Percentiles rank a stretch among this genome's conserved stretches.
Conservation (phyloP, 129 eudicot species). For the Centrapalus pauciflorus region DNA sequence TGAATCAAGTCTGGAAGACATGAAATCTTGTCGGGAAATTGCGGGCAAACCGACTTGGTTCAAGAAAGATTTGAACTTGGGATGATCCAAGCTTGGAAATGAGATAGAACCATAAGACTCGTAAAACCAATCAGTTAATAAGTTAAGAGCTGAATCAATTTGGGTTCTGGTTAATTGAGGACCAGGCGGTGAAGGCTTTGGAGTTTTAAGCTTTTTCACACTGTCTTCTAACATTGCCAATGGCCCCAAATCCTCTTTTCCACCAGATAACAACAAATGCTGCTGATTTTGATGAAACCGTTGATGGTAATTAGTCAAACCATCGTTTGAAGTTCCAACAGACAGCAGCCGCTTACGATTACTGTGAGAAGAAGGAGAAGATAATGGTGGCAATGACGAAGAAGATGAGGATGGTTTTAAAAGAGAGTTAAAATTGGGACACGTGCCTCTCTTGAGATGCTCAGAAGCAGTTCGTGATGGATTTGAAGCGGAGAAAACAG, state of each 20-base stretch:
- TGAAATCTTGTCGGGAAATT: constrained; percentile 37
- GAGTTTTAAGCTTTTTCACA: constrained; percentile 73
- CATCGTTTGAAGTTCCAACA: constrained; percentile 14
- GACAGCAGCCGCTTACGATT: constrained; percentile 29
- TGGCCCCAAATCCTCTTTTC: constrained; percentile 74
- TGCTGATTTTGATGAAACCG: constrained; percentile 2
- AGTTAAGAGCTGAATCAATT: constrained; percentile 45
- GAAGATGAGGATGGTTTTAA: constrained; percentile 40
- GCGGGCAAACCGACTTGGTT: constrained; percentile 68
- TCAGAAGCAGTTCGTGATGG: constrained; percentile 83
- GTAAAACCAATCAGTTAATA: constrained; percentile 71
- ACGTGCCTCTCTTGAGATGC: constrained; percentile 69
- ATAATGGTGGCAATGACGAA: constrained; percentile 40
- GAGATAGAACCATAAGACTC: constrained; percentile 77
- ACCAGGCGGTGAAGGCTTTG: constrained; percentile 51
- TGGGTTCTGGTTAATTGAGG: constrained; percentile 50
- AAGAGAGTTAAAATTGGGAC: constrained; percentile 57
- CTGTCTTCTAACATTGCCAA: constrained; percentile 76
- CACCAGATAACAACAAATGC: constrained; percentile 54
- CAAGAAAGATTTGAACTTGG: constrained; percentile 74
- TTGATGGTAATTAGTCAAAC: constrained; percentile 6
- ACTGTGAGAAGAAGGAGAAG: constrained; percentile 45
- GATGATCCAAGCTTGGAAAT: constrained; percentile 70
- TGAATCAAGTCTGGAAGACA: constrained; percentile 49
- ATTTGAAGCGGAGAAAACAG: constrained; percentile 71